Conservation (phyloP, 2,329 filamentous ascomycete species). For the Colletotrichum orbiculare region DNA sequence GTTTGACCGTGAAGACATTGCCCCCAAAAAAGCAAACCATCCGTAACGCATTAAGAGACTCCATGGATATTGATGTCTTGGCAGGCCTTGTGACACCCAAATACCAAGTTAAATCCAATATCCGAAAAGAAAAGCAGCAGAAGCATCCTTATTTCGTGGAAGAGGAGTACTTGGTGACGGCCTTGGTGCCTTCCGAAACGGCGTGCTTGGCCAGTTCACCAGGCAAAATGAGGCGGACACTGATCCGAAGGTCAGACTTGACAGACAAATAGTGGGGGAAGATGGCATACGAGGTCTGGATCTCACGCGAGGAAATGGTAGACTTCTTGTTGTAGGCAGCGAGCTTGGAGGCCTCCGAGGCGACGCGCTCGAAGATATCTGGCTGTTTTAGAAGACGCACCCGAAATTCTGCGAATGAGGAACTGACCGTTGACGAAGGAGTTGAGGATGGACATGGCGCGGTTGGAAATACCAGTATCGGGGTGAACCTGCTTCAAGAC, state of each 20-base stretch:
- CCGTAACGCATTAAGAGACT: constrained; percentile 80
- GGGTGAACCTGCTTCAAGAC: constrained; percentile 99
- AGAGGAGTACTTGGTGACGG: constrained; percentile 99
- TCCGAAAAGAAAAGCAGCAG: constrained; percentile 70
- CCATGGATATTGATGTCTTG: constrained; percentile 57
- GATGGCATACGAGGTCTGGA: constrained; percentile 85
- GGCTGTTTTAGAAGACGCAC: constrained; percentile 37
- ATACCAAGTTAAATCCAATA: constrained; percentile 67
- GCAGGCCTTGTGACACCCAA: constrained; percentile 68
- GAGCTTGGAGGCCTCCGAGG: constrained; percentile 98
- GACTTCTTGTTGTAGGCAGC: constrained; percentile 99
- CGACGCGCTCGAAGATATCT: constrained; percentile 99
- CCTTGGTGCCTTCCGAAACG: constrained; percentile 99
- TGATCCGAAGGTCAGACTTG: constrained; percentile 60
- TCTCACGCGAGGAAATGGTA: constrained; percentile 98
- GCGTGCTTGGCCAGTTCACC: constrained; percentile 99
- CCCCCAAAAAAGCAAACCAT: constrained; percentile 75
- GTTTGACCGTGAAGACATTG: constrained; percentile 77
- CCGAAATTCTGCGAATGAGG: not conserved
- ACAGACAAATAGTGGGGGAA: not conserved
- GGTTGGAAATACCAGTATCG: constrained; percentile 99
- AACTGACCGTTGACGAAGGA: constrained; percentile 94
- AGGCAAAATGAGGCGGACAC: constrained; percentile 94
- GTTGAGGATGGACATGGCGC: constrained; percentile 99
- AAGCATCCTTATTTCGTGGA: constrained; percentile 88